A percentile compares a stretch with the other conserved stretches of the same genome.
These are phyloP conservation scores for Knoxdaviesia proteae DNA, from an alignment of 2,329 filamentous ascomycete species.

Conservation along the genomic window DNA sequence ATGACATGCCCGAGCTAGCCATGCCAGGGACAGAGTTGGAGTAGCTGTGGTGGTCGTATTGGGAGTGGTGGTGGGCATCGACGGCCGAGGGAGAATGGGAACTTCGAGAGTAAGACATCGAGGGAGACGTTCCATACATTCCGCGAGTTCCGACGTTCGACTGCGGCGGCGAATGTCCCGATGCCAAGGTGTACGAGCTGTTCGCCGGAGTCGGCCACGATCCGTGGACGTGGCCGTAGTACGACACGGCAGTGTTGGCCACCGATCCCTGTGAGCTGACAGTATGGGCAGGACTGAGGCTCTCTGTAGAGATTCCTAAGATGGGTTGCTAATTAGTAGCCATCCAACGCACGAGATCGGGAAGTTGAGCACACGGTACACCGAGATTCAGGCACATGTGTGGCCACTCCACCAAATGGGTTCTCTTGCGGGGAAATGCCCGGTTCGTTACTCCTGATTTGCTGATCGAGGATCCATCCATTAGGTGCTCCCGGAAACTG, in stretches of 20 bases:
- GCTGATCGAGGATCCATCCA: neutral
- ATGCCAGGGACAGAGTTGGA: conserved; percentile 31
- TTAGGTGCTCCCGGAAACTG: neutral
- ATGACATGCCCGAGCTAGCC: conserved; percentile 3
- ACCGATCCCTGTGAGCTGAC: conserved; percentile 37
- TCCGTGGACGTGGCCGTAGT: conserved; percentile 28
- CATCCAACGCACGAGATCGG: too few relatives aligned
- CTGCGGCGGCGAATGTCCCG: conserved; percentile 13
- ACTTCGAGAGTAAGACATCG: conserved; percentile 18
- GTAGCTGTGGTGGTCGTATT: conserved; percentile 17
- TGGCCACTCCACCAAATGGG: neutral
- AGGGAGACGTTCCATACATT: conserved; percentile 28
- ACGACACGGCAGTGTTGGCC: conserved; percentile 21
- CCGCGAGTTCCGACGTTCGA: conserved; percentile 11
- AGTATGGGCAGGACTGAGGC: conserved; percentile 40
- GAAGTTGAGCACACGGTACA: too few relatives aligned
- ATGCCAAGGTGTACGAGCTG: conserved; percentile 32
- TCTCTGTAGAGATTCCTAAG: conserved; percentile 32
- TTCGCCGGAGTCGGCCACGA: conserved; percentile 35
- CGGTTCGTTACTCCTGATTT: neutral
- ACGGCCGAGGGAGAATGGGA: conserved; percentile 11
- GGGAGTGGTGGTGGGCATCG: conserved; percentile 7
- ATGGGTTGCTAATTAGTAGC: conserved; percentile 1
- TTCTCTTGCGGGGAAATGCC: neutral
- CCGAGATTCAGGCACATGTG: neutral